These are phyloP conservation scores for Blastobotrys proliferans DNA, from an alignment of 1,139 yeast genomes.

Conservation along the genomic window DNA sequence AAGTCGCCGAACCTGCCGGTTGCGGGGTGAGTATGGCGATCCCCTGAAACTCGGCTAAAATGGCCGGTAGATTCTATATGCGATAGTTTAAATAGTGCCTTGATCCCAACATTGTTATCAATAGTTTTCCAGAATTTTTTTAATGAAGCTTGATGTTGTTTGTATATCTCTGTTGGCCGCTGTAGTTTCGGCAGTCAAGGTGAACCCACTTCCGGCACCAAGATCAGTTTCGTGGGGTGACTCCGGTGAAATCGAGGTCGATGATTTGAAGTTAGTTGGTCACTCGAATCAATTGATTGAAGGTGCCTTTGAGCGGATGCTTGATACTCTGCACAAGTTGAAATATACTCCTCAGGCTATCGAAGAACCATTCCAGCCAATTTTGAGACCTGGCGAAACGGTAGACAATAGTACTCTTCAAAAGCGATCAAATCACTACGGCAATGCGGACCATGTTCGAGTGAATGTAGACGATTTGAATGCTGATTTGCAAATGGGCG, in stretches of 20 bases:
- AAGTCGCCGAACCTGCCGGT: too few relatives aligned
- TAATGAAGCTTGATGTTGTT: too few relatives aligned
- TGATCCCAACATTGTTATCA: too few relatives aligned
- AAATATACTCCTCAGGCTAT: slow-evolving; percentile 18
- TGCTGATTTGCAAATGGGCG: slow-evolving; percentile 38
- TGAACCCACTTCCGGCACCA: slow-evolving; percentile 17
- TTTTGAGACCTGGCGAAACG: slow-evolving; percentile 3
- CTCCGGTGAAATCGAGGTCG: too few relatives aligned
- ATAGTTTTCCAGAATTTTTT: too few relatives aligned
- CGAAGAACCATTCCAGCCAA: slow-evolving; percentile 12
- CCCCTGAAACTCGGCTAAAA: too few relatives aligned
- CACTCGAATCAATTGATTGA: slow-evolving; percentile 17
- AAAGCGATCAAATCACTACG: neutral
- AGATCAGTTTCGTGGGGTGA: slow-evolving; percentile 15
- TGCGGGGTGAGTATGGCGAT: too few relatives aligned
- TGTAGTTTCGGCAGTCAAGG: too few relatives aligned
- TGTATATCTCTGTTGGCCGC: too few relatives aligned
- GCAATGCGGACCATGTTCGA: neutral
- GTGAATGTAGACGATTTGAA: slow-evolving; percentile 26
- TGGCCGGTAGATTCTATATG: too few relatives aligned
- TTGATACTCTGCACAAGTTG: slow-evolving; percentile 8
- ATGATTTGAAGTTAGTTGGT: slow-evolving; percentile 11
- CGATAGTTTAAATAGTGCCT: too few relatives aligned
- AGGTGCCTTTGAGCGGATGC: slow-evolving; percentile 21
- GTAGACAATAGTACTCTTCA: neutral